Base-by-base conservation (phyloP, 2,329 filamentous ascomycete species). In the Tolypocladium tropicale region DNA sequence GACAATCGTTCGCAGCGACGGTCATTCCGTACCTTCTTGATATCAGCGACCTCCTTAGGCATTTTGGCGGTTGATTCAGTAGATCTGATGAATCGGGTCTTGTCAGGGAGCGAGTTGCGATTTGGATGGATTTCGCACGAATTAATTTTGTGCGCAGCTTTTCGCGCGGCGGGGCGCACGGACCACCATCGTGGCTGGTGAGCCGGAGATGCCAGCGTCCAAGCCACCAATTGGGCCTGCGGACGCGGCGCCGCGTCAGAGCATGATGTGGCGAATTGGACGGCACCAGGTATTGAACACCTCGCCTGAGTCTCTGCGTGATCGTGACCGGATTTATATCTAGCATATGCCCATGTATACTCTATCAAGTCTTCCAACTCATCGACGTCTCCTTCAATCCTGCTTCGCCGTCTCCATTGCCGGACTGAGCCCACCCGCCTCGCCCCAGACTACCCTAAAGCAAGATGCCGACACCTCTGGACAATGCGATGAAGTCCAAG, bases 41-140 rank as follows among this genome's bases (percentile, higher is more conserved):
- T 97, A 77, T 97, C 94, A 75, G 86, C 89, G 78, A 96, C 88
- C 89, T 97, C 91, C 74, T 85, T 84, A 86, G 94, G 93, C 94
- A 99, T 99, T 78, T 81, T 95, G 89, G 78, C 79, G 78, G 80
- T 50, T 75, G 63, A 61, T 70, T 64, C 62, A 63, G 64, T 62
- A 62, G 65, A 63, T 57, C 62, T 63, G 59, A 53, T 59, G 56
- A 51, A 61, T 51, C 52, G 59, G 56, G 50, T 62, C 59, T 61
- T 59, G 57, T 55, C 55, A 46, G 36, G 53, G 57, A 46, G 53
- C 55, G 55, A 55, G 39, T 57, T 56, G 53, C 53, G 39, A 32
- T 11, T 43, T 58, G 33, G 55, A 60, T 59, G 59, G 58, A 60
- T 63, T 66, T 65, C 61, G 57, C 55, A 56, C 53, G 52, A 61